Percentiles rank a stretch among this genome's conserved stretches.
Conservation (phyloP, 108 stramenopile species). For the Stephanodiscus minutulus region DNA sequence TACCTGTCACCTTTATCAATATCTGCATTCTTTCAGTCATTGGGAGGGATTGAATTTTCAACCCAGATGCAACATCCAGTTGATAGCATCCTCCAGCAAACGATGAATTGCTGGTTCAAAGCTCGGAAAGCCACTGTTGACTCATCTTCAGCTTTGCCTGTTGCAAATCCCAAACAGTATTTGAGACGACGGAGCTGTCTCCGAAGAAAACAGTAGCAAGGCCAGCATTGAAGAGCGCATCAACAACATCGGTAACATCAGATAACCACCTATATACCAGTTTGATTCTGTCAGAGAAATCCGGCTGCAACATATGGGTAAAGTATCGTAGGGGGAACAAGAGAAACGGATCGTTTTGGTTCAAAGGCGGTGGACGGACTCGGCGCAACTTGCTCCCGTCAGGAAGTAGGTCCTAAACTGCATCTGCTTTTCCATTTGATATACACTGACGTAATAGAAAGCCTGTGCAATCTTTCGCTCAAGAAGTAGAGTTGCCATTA, state of each 20-base stretch:
- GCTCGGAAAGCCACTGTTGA: neutral
- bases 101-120: neutral
- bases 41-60: neutral
- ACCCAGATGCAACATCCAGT: neutral
- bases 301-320: neutral
- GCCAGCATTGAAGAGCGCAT: neutral
- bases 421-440: constrained; percentile 1
- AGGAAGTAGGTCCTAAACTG: neutral
- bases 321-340: constrained; percentile 1
- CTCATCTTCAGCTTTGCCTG: constrained; percentile 7
- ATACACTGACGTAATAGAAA: constrained; percentile 9
- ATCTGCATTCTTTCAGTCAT: neutral
- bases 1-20: no score
- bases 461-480: constrained; percentile 11
- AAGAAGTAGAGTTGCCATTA: neutral
- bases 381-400: constrained; percentile 10
- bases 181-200: constrained; percentile 4
- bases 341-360: constrained; percentile 10
- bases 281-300: constrained; percentile 7
- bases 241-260: constrained; percentile 13
- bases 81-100: neutral
- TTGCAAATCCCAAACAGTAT: neutral
- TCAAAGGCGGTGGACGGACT: neutral
- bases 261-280: constrained; percentile 2
- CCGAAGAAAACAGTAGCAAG: constrained; percentile 8